Base-by-base conservation (phyloP, 768 basidiomycete species). In the Leccinum disarticulatum region DNA sequence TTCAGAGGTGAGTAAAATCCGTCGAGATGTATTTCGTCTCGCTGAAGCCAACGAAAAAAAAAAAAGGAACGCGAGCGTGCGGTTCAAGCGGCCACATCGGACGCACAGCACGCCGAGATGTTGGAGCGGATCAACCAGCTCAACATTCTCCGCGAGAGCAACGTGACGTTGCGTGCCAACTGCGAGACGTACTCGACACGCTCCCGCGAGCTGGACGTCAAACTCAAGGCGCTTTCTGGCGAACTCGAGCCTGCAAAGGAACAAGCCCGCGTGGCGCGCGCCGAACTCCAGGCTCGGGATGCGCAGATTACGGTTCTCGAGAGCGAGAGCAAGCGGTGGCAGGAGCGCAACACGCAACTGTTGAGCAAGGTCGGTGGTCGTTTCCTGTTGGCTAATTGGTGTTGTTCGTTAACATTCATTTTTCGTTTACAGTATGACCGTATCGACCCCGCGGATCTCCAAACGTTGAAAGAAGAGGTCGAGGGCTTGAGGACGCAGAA, bases 71-170 rank as follows among this genome's bases (percentile, higher is more conserved):
- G 93, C 17, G 90, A 92, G 66, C 85, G 84, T 55, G 89, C 88
- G 2, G 81, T 88, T 6, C 82, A 89, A 65, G 79, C 83, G 17
- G 84, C 87, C 7, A 79, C 87, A 0, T 90, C 89, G 1, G 85
- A 89, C 35, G 80, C 87, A 3, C 90, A 94, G 64, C 93, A 95
- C 61, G 83, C 86, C 15, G 91, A 94, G 68, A 83, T 95, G 54
- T 77, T 95, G 52, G 91, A 93, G 71, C 82, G 88, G 61, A 93
- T 94, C 73, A 90, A 92, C 62, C 90, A 94, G 63, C 80, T 93
- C 61, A 93, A 91, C 57, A 83, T 95, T 55, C 66, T 95, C 3
- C 84, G 92, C 38, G 93, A 95, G 73, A 93, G 91, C 76, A 95
- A 95, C 68, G 86, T 87, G 0, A 93, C 90, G 2, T 79, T 95